Evolutionary conservation across 148 eudicot genomes (phyloP), one percentile per base, ranked within the genome.

Genomic region (Arbutus unedo): DNA sequence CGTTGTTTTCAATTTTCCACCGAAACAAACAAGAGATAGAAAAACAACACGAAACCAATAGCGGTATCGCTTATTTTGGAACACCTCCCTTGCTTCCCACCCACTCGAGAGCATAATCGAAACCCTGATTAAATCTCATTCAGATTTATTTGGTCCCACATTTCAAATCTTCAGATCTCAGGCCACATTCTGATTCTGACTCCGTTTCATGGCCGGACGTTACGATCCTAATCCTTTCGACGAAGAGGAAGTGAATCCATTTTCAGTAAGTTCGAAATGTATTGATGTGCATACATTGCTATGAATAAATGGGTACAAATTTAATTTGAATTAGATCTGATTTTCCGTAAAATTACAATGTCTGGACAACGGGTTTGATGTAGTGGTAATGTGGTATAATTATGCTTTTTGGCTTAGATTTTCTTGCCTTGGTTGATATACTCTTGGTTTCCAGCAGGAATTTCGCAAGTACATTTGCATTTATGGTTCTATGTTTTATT

Each of bases 181-280:
- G 48, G 21, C 18, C 62, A 6, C 53, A 23, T 53, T 19, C 55
- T 19, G 11, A 8, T 23, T 51, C 43, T 23, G 57, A 21, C 55
- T 71, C 53, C 55, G 51, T 38, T 19, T 44, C 83, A 89, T 89
- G 91, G 91, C 88, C 23, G 79, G 89, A 21, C 83, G 89, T 81
- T 82, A 83, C 83, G 90, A 92, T 81, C 48, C 90, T 21, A 91
- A 90, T 79, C 91, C 91, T 25, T 91, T 90, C 48, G 90, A 82
- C 3, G 94, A 90, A 53, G 97, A 91, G n/a, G 91, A 91, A 84
- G 85, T 87, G 67, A 93, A 93, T 62, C 97, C 97, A 11, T 93
- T 93, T 71, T 79, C 97, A 80, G 97, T 93, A 81, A 85, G 80
- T 82, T 55, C 64, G 14, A 38, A 3, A 77, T 41, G 5, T 51